phyloP scores from a whole-genome alignment of 2,329 filamentous ascomycete genomes.

The Metarhizium robertsii region DNA sequence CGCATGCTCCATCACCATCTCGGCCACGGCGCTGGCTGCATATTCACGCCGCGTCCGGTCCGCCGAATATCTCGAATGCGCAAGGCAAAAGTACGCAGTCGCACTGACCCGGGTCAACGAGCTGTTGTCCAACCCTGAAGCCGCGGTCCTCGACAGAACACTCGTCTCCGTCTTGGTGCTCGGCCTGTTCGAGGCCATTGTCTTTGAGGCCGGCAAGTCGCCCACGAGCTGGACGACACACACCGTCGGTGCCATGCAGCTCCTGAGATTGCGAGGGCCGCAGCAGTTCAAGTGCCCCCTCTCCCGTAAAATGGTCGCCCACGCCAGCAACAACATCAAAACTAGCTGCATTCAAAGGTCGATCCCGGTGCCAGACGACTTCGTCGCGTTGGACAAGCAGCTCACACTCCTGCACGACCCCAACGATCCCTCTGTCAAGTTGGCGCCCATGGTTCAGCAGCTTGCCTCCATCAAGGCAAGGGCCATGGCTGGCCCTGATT shows the following conservation, averaged over 20 bases:
- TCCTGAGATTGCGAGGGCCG: slow-evolving; percentile 14
- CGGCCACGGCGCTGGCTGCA: slow-evolving; percentile 15
- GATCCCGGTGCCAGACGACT: slow-evolving; percentile 11
- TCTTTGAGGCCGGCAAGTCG: slow-evolving; percentile 13
- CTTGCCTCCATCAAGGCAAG: slow-evolving; percentile 11
- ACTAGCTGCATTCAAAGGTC: slow-evolving; percentile 16
- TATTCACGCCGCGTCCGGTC: slow-evolving; percentile 11
- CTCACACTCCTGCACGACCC: slow-evolving; percentile 7
- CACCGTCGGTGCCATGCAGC: slow-evolving; percentile 15
- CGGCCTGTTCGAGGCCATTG: slow-evolving; percentile 18
- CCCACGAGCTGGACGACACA: slow-evolving; percentile 18
- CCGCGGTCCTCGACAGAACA: slow-evolving; percentile 14
- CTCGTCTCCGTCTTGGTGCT: slow-evolving; percentile 17
- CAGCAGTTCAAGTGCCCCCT: slow-evolving; percentile 12
- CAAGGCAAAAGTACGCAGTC: slow-evolving; percentile 12
- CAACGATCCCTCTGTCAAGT: slow-evolving; percentile 7
- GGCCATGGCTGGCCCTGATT: background rate
- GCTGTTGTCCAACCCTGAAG: slow-evolving; percentile 8
- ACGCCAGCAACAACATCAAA: slow-evolving; percentile 18
- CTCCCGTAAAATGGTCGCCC: slow-evolving; percentile 13
- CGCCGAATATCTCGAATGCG: slow-evolving; percentile 9
- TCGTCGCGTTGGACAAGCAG: slow-evolving; percentile 10
- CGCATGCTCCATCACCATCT: slow-evolving; percentile 13
- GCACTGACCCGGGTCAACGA: slow-evolving; percentile 12
- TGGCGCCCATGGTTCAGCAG: slow-evolving; percentile 11